A percentile compares a stretch with the other conserved stretches of the same genome.
Conservation (phyloP, 2,329 filamentous ascomycete genomes). For the Nectriaceae sp. region DNA sequence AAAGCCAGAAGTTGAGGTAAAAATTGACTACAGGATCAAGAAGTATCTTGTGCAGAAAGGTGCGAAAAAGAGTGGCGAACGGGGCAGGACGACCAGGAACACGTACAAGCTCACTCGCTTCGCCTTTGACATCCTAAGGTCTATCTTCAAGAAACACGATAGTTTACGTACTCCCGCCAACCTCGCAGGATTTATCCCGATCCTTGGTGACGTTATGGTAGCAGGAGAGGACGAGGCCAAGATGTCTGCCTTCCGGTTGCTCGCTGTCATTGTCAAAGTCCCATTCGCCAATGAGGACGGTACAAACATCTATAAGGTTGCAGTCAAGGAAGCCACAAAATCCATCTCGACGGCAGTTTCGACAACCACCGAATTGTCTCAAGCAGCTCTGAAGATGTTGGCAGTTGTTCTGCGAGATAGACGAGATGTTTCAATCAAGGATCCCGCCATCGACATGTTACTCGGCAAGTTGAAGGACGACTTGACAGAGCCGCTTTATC, state of each 20-base stretch:
- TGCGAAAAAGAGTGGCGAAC: conserved; percentile 71
- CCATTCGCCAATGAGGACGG: conserved; percentile 74
- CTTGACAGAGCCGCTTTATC: conserved; percentile 87
- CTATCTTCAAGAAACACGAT: conserved; percentile 84
- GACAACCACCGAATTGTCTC: conserved; percentile 80
- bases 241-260: conserved; percentile 80
- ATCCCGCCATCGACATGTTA: conserved; percentile 79
- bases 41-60: conserved; percentile 82
- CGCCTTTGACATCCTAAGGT: conserved; percentile 81
- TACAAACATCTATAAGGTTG: conserved; percentile 67
- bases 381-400: conserved; percentile 86
- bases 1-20: conserved; percentile 52
- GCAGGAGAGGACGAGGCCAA: conserved; percentile 91
- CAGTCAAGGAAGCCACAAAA: conserved; percentile 82
- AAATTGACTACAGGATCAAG: conserved; percentile 62
- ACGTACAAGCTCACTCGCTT: conserved; percentile 88
- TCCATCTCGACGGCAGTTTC: conserved; percentile 75
- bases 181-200: conserved; percentile 80
- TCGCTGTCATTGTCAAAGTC: conserved; percentile 83
- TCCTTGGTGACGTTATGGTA: conserved; percentile 84
- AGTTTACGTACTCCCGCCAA: conserved; percentile 78
- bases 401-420: conserved; percentile 83
- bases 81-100: conserved; percentile 74
- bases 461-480: conserved; percentile 83
- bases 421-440: conserved; percentile 73